These are phyloP conservation scores for Tricladium varicosporioides DNA, from an alignment of 2,329 filamentous ascomycete species.

Conservation along the genomic window DNA sequence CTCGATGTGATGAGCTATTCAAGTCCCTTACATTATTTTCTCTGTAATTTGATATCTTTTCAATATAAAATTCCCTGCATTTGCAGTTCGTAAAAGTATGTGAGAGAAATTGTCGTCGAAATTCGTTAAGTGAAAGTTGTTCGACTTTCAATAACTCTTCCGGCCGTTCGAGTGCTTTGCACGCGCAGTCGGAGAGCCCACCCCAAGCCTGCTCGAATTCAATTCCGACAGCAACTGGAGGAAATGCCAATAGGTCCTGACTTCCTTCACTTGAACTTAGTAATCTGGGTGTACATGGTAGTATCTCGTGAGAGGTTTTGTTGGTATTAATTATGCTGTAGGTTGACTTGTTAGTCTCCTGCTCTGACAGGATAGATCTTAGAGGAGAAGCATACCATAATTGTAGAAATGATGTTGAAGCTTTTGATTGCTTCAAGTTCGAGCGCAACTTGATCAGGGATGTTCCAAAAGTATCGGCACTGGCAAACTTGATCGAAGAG, in stretches of 20 bases:
- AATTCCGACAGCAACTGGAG: conserved; percentile 9
- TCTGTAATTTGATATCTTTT: too few relatives aligned
- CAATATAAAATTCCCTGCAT: conserved; percentile 8
- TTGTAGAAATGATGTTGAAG: conserved; percentile 10
- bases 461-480: conserved; percentile 9
- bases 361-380: too few relatives aligned
- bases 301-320: conserved; percentile 2
- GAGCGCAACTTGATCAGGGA: conserved; percentile 7
- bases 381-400: conserved; percentile 4
- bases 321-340: conserved; percentile 15
- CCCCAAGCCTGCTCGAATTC: conserved; percentile 17
- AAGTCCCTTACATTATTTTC: too few relatives aligned
- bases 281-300: conserved; percentile 3
- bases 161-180: conserved; percentile 8
- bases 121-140: conserved; percentile 12
- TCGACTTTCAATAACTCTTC: conserved; percentile 9
- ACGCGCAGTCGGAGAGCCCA: conserved; percentile 10
- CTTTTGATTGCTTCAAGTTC: conserved; percentile 4
- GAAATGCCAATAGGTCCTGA: conserved; percentile 7
- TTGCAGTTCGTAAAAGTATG: conserved; percentile 9
- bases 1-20: too few relatives aligned
- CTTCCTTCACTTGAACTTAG: conserved; percentile 3
- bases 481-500: conserved; percentile 2
- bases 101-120: conserved; percentile 12
- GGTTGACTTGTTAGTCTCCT: neutral